Evolutionary conservation across 768 basidiomycete genomes (phyloP).

Genomic region (Phlegmacium glaucopus): DNA sequence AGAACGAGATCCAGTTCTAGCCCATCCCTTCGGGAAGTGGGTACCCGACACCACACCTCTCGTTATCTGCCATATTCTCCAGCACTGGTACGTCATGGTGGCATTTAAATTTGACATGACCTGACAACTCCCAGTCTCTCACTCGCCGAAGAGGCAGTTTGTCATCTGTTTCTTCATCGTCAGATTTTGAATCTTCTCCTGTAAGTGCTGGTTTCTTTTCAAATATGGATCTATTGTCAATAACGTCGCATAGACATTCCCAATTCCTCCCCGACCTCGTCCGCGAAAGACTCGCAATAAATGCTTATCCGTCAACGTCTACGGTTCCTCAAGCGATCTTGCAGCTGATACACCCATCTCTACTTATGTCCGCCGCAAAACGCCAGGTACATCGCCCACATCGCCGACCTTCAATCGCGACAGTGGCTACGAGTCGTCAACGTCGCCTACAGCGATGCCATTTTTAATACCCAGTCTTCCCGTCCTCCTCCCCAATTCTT

Average conservation of each 20-base stretch:
- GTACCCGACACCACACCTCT: conserved; percentile 32
- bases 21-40: conserved; percentile 40
- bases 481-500: conserved; percentile 42
- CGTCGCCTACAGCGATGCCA: conserved; percentile 38
- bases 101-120: conserved; percentile 2
- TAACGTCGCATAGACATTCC: conserved; percentile 27
- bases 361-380: conserved; percentile 74
- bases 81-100: conserved; percentile 28
- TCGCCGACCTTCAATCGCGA: conserved; percentile 59
- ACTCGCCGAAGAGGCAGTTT: conserved; percentile 42
- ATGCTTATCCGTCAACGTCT: conserved; percentile 40
- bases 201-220: conserved; percentile 13
- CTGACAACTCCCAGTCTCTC: conserved; percentile 29
- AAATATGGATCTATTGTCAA: not conserved
- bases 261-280: conserved; percentile 29
- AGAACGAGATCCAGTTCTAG: conserved; percentile 44
- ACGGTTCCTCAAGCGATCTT: conserved; percentile 48
- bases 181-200: conserved; percentile 37
- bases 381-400: conserved; percentile 70
- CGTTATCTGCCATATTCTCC: conserved; percentile 52
- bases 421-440: conserved; percentile 34
- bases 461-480: conserved; percentile 68
- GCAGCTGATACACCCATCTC: conserved; percentile 75
- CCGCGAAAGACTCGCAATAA: conserved; percentile 42
- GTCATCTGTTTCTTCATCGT: conserved; percentile 41